Evolutionary conservation across 805 yeast genomes (phyloP).

Genomic region (Tetrapisispora arboricola): DNA sequence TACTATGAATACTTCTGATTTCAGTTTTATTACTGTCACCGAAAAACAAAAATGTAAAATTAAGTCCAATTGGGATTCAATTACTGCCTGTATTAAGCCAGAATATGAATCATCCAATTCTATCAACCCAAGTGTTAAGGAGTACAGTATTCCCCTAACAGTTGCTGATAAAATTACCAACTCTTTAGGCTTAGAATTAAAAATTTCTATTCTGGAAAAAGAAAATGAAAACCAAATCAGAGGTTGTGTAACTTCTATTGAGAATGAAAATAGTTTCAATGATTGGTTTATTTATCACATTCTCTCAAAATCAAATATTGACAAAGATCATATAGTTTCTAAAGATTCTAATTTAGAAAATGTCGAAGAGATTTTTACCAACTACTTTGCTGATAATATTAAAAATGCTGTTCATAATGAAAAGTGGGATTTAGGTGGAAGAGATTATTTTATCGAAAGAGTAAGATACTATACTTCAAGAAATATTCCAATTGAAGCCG

Average conservation of each 20-base stretch:
- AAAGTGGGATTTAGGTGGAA: conserved; percentile 41
- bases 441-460: conserved; percentile 33
- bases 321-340: conserved; percentile 13
- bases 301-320: conserved; percentile 29
- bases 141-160: conserved; percentile 12
- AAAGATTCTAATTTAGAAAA: conserved; percentile 2
- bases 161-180: conserved; percentile 15
- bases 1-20: conserved; percentile 21
- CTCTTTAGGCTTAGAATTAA: conserved; percentile 15
- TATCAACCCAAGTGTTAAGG: conserved; percentile 9
- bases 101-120: conserved; percentile 5
- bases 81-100: conserved; percentile 7
- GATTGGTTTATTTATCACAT: conserved; percentile 33
- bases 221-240: conserved; percentile 28
- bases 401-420: conserved; percentile 40
- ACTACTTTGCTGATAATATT: conserved; percentile 36
- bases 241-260: conserved; percentile 31
- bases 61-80: conserved; percentile 22
- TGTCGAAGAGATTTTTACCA: conserved; percentile 28
- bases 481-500: conserved; percentile 40
- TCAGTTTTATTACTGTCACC: conserved; percentile 13
- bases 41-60: conserved; percentile 28
- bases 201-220: conserved; percentile 27
- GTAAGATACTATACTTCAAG: conserved; percentile 41
- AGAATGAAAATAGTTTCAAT: conserved; percentile 23